Percentiles rank a stretch among this genome's conserved stretches.
Evolutionary conservation across 129 eudicot genomes (phyloP).

Genomic region (Flaveria bidentis): DNA sequence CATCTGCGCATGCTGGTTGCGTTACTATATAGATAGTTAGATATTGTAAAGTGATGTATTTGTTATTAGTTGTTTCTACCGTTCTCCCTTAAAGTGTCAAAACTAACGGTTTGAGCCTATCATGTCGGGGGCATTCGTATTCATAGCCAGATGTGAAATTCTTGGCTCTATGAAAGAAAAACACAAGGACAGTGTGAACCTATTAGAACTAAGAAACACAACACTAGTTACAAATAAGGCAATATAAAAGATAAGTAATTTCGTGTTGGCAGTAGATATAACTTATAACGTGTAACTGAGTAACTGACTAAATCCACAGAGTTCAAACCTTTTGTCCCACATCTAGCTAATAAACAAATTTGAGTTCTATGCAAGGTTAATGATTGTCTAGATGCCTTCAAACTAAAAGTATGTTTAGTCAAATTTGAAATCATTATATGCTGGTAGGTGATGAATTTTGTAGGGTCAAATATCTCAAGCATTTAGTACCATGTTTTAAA

Average conservation of each 20-base stretch:
- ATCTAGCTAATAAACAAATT: not conserved
- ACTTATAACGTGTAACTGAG: not conserved
- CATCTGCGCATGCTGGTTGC: constrained; percentile 7
- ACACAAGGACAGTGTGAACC: not conserved
- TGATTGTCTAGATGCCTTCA: not conserved
- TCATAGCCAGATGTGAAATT: too few species aligned
- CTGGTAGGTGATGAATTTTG: not conserved
- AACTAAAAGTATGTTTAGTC: not conserved
- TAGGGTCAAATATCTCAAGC: not conserved
- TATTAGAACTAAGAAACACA: constrained; percentile 3
- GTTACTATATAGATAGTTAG: not conserved
- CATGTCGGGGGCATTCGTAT: too few species aligned
- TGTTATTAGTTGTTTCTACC: not conserved
- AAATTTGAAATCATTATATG: not conserved
- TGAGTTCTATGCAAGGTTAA: not conserved
- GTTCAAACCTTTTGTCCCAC: not conserved
- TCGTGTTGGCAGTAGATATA: not conserved
- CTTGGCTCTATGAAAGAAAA: too few species aligned
- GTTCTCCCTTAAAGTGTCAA: not conserved
- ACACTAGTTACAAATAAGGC: not conserved
- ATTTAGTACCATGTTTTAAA: not conserved
- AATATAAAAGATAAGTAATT: not conserved
- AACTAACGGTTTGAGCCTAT: too few species aligned
- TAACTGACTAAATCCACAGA: too few species aligned
- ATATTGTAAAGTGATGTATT: not conserved